These are phyloP conservation scores for Aspergillus pseudoglaucus DNA, from an alignment of 2,329 filamentous ascomycete genomes.

Conservation along the genomic window DNA sequence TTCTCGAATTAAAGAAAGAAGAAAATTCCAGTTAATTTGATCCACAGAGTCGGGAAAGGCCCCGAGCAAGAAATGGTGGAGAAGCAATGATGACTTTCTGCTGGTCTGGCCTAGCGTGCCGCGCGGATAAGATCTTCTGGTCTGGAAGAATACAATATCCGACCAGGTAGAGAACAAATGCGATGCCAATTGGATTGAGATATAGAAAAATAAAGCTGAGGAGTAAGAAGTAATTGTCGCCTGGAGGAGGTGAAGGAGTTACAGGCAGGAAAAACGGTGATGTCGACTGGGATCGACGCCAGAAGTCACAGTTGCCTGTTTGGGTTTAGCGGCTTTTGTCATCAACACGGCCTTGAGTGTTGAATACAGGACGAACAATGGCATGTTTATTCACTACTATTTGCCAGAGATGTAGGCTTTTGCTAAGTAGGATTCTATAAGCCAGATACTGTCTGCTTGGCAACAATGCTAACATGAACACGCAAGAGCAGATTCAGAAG, in stretches of 20 bases:
- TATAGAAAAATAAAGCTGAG: neutral
- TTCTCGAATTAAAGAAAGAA: neutral
- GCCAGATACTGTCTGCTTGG: too few relatives aligned
- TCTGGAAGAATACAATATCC: slow-evolving; percentile 9
- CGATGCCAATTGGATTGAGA: slow-evolving; percentile 2
- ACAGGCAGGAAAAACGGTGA: slow-evolving; percentile 10
- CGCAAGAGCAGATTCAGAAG: too few relatives aligned
- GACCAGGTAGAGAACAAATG: slow-evolving; percentile 4
- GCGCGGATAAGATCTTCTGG: slow-evolving; percentile 9
- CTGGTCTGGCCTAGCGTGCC: slow-evolving; percentile 8
- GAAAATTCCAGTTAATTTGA: slow-evolving; percentile 7
- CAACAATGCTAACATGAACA: too few relatives aligned
- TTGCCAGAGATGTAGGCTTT: too few relatives aligned
- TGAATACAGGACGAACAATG: too few relatives aligned
- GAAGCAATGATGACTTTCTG: slow-evolving; percentile 10
- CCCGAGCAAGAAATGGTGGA: neutral
- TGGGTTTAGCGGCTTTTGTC: slow-evolving; percentile 17
- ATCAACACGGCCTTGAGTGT: too few relatives aligned
- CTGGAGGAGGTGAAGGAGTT: slow-evolving; percentile 7
- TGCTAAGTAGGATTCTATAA: too few relatives aligned
- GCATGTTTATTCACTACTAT: too few relatives aligned
- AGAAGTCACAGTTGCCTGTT: slow-evolving; percentile 22
- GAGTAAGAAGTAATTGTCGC: neutral
- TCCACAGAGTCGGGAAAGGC: neutral
- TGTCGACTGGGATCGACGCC: slow-evolving; percentile 15